Conservation (phyloP, 2,329 filamentous ascomycete species). For the Aspergillus uvarum region DNA sequence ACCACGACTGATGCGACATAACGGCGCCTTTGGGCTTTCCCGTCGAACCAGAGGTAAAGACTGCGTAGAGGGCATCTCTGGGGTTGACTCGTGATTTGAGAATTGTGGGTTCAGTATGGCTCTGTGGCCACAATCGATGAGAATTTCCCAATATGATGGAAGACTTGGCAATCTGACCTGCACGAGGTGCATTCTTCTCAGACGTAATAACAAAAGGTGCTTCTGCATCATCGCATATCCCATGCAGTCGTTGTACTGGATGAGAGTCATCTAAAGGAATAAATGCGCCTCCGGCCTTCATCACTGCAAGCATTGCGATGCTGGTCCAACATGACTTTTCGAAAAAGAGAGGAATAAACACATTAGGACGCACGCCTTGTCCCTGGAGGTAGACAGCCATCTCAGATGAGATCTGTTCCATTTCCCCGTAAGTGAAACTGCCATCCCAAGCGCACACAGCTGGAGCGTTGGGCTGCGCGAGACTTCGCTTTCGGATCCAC, state of each 20-base stretch:
- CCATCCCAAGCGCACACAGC: background rate
- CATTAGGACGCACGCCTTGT: background rate
- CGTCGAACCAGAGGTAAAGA: constrained; percentile 19
- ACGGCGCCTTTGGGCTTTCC: constrained; percentile 12
- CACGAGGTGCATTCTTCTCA: background rate
- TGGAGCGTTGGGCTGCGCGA: background rate
- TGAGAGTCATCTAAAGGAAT: background rate
- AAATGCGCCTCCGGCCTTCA: background rate
- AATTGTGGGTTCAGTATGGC: background rate
- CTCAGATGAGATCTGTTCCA: background rate
- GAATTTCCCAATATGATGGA: background rate
- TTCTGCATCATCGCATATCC: background rate
- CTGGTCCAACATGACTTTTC: background rate
- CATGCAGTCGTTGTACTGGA: background rate
- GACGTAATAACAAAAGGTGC: background rate
- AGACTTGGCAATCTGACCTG: background rate
- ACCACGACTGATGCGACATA: constrained; percentile 2
- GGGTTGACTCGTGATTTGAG: background rate
- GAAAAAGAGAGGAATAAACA: background rate
- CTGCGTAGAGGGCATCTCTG: background rate
- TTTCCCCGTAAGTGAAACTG: background rate
- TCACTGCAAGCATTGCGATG: background rate
- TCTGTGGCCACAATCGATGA: background rate
- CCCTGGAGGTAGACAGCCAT: background rate
- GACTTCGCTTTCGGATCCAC: background rate